phyloP scores from a whole-genome alignment of 805 yeast genomes.

The Wickerhamiella sergipiensis region DNA sequence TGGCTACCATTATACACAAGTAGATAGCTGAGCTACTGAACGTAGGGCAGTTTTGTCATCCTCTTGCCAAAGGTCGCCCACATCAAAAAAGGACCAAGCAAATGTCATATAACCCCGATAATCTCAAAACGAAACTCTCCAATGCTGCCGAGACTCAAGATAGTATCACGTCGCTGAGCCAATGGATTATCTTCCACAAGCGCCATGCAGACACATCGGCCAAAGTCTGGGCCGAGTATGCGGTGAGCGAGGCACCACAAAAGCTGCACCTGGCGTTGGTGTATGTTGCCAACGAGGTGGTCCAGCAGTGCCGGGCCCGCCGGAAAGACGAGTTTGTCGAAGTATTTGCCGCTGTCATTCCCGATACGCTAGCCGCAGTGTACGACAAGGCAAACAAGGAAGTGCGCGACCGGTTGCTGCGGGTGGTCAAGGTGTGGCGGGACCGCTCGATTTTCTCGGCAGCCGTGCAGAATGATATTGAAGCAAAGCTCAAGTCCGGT shows the following conservation, averaged over 20 bases:
- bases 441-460: slow-evolving; percentile 40
- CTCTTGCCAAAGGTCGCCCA: background rate
- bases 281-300: slow-evolving; percentile 68
- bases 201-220: slow-evolving; percentile 43
- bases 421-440: slow-evolving; percentile 55
- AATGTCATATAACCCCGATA: slow-evolving; percentile 17
- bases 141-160: slow-evolving; percentile 48
- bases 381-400: slow-evolving; percentile 28
- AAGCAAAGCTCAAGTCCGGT: slow-evolving; percentile 1
- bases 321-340: slow-evolving; percentile 42
- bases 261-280: slow-evolving; percentile 41
- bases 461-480: slow-evolving; percentile 23
- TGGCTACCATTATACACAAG: too few relatives aligned
- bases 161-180: slow-evolving; percentile 59
- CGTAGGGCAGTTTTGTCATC: background rate
- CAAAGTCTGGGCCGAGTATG: slow-evolving; percentile 35
- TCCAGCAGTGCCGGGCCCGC: slow-evolving; percentile 61
- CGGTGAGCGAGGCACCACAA: slow-evolving; percentile 23
- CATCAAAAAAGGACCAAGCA: background rate
- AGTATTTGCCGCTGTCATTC: slow-evolving; percentile 39
- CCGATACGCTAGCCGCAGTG: slow-evolving; percentile 26
- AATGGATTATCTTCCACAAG: slow-evolving; percentile 57
- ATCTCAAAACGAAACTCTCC: slow-evolving; percentile 19
- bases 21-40: too few relatives aligned
- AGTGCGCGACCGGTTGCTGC: slow-evolving; percentile 37